Conservation (phyloP, 495 filamentous ascomycete species). For the Penicillium psychrofluorescens region DNA sequence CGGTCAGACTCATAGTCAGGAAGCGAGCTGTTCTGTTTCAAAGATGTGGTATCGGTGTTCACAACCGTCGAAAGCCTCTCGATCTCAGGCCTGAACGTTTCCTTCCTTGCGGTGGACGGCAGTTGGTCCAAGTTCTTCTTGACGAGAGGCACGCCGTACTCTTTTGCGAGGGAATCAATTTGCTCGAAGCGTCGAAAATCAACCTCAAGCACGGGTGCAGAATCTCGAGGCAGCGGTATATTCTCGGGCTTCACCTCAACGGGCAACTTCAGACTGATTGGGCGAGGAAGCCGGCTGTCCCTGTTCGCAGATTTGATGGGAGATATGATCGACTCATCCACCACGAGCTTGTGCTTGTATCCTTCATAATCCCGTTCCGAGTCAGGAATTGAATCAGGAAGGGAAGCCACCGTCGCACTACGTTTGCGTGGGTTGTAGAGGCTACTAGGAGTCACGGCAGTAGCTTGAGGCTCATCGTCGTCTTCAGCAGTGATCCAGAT, state of each 20-base stretch:
- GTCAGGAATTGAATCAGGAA: constrained; percentile 16
- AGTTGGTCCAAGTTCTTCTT: too few relatives aligned
- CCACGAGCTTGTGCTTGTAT: neutral
- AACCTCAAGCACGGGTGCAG: neutral
- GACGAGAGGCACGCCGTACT: too few relatives aligned
- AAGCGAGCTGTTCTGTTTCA: too few relatives aligned
- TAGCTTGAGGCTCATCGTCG: neutral
- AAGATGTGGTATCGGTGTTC: constrained; percentile 5
- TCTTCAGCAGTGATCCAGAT: neutral
- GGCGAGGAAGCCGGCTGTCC: constrained; percentile 7
- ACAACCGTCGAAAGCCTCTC: constrained; percentile 8
- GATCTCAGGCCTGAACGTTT: neutral
- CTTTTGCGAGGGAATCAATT: too few relatives aligned
- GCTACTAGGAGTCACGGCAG: neutral
- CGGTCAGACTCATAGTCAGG: too few relatives aligned
- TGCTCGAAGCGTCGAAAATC: neutral
- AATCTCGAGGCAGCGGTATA: neutral
- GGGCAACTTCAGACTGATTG: neutral
- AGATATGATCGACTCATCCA: neutral
- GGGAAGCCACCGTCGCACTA: constrained; percentile 18
- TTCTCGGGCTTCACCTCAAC: neutral
- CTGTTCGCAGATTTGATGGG: neutral
- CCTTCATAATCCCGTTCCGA: neutral
- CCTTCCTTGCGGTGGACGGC: neutral
- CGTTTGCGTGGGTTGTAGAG: constrained; percentile 13